Evolutionary conservation across 2,329 filamentous ascomycete species (phyloP).

Genomic region (Alternaria triticina): DNA sequence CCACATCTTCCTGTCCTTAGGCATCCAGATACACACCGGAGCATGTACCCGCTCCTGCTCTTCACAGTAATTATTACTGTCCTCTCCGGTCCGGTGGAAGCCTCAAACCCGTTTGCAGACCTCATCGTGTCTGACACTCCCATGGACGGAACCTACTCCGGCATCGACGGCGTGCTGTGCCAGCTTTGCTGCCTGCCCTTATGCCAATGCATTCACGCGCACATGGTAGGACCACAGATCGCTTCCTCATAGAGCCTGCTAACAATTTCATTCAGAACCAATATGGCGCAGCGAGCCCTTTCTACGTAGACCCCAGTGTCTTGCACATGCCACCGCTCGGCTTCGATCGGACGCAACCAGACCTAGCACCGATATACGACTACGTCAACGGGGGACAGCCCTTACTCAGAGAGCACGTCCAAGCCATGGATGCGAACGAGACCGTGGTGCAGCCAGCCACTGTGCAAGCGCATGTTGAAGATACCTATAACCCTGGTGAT

Average conservation of each 20-base stretch:
- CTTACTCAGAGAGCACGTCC: conserved; percentile 18
- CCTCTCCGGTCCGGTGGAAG: conserved; percentile 33
- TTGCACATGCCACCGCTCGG: conserved; percentile 7
- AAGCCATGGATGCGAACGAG: conserved; percentile 30
- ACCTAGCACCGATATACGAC: conserved; percentile 8
- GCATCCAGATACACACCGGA: conserved; percentile 27
- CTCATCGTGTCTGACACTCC: conserved; percentile 21
- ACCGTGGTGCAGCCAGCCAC: conserved; percentile 36
- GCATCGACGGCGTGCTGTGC: conserved; percentile 39
- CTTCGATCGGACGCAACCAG: conserved; percentile 6
- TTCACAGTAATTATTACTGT: conserved; percentile 35
- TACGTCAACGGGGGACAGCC: conserved; percentile 7
- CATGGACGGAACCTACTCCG: conserved; percentile 31
- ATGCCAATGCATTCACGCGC: conserved; percentile 25
- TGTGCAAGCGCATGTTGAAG: conserved; percentile 34
- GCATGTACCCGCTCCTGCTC: conserved; percentile 40
- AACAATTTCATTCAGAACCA: conserved; percentile 20
- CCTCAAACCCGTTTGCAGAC: conserved; percentile 35
- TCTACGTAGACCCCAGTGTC: background rate
- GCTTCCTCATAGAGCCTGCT: background rate
- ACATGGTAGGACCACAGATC: conserved; percentile 19
- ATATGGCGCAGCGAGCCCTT: conserved; percentile 5
- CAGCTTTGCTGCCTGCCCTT: conserved; percentile 29
- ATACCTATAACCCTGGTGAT: conserved; percentile 40
- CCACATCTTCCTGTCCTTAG: conserved; percentile 22